Evolutionary conservation across 179 eudicot species (phyloP).

Genomic region (Corrigiola litoralis): DNA sequence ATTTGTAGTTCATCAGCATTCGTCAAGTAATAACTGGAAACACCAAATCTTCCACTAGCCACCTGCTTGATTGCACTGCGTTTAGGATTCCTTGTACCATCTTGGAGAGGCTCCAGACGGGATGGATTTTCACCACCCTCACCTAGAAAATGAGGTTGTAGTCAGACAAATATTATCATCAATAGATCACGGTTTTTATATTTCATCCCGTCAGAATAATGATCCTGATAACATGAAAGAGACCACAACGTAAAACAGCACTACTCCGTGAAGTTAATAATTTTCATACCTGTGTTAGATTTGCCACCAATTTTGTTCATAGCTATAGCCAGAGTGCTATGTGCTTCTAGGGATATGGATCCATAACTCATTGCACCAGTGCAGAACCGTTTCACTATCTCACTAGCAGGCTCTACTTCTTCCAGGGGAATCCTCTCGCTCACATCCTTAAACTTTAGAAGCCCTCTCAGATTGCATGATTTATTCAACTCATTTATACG

Average conservation of each 20-base stretch:
- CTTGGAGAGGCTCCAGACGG: conserved; percentile 82
- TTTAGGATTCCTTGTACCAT: conserved; percentile 87
- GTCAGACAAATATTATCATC: not conserved
- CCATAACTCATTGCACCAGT: conserved; percentile 99
- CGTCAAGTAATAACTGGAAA: conserved; percentile 91
- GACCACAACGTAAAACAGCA: not conserved
- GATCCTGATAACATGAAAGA: not conserved
- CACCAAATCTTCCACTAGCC: conserved; percentile 99
- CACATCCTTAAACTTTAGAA: conserved; percentile 75
- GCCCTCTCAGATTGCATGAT: conserved; percentile 82
- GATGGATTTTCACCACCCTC: conserved; percentile 99
- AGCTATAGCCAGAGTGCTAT: conserved; percentile 84
- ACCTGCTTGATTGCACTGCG: conserved; percentile 98
- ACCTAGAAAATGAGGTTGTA: conserved; percentile 38
- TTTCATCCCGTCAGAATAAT: not conserved
- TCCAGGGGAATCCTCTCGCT: conserved; percentile 63
- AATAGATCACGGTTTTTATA: not conserved
- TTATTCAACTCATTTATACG: conserved; percentile 83
- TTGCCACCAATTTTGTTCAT: conserved; percentile 97
- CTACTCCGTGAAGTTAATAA: not conserved
- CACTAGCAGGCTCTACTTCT: conserved; percentile 92
- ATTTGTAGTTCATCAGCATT: conserved; percentile 99
- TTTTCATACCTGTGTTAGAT: conserved; percentile 82
- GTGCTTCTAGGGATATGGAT: conserved; percentile 95
- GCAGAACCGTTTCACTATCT: conserved; percentile 93